A percentile compares a stretch with the other conserved stretches of the same genome.
Conservation (phyloP, 768 basidiomycete genomes). For the Hygrocybe punicea region DNA sequence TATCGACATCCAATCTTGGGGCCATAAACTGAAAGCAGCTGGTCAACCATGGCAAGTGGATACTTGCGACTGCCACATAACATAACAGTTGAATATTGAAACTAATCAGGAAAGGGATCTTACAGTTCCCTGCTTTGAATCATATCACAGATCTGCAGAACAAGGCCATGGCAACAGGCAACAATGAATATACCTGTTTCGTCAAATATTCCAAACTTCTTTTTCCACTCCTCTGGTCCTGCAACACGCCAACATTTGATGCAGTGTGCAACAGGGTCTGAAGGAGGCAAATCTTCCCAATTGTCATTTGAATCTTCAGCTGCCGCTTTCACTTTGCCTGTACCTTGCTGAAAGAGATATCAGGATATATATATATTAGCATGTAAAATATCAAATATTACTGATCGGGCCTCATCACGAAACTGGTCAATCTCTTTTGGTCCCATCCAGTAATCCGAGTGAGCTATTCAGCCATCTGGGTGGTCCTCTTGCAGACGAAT, state of each 20-base stretch:
- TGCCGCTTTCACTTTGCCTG: no score
- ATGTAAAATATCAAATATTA: neutral
- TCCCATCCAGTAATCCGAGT: slow-evolving; percentile 8
- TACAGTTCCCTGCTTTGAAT: slow-evolving; percentile 30
- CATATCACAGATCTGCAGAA: slow-evolving; percentile 20
- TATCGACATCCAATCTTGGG: slow-evolving; percentile 13
- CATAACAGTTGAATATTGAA: neutral
- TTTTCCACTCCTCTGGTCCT: slow-evolving; percentile 15
- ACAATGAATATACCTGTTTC: slow-evolving; percentile 28
- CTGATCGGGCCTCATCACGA: slow-evolving; percentile 10
- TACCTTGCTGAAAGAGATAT: neutral
- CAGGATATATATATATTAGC: neutral
- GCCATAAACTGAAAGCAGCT: slow-evolving; percentile 16
- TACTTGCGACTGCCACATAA: slow-evolving; percentile 20
- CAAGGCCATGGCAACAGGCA: slow-evolving; percentile 23
- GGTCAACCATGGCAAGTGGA: slow-evolving; percentile 16
- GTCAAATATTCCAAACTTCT: slow-evolving; percentile 27
- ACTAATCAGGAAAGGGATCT: slow-evolving; percentile 7
- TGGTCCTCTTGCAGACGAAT: slow-evolving; percentile 3
- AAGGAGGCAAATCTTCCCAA: slow-evolving; percentile 6
- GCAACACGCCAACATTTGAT: slow-evolving; percentile 10
- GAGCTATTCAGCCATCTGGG: slow-evolving; percentile 4
- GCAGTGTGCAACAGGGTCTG: slow-evolving; percentile 10
- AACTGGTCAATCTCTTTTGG: slow-evolving; percentile 10
- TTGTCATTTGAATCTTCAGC: neutral